phyloP scores from a whole-genome alignment of 1,284 basidiomycete species.

The Cryptococcus sp. region DNA sequence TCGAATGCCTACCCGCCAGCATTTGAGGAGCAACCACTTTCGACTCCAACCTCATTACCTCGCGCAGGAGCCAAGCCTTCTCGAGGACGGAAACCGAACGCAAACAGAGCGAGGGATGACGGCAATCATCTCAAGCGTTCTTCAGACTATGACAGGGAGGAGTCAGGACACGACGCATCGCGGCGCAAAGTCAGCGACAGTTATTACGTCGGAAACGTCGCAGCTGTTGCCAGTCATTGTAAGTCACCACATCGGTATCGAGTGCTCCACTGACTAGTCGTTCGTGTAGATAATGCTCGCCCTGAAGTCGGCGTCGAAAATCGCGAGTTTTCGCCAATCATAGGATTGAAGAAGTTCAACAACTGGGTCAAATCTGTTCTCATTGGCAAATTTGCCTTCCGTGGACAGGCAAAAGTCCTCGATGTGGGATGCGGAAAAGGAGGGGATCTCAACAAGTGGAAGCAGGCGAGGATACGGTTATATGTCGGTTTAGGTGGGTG shows the following conservation, averaged over 20 bases:
- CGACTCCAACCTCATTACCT: neutral
- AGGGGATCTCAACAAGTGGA: conserved; percentile 95
- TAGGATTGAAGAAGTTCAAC: conserved; percentile 95
- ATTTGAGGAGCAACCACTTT: conserved; percentile 8
- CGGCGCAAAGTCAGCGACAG: conserved; percentile 24
- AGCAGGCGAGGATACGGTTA: conserved; percentile 76
- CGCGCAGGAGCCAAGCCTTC: conserved; percentile 2
- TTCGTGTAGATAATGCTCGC: conserved; percentile 75
- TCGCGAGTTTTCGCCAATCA: conserved; percentile 89
- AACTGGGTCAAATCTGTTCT: conserved; percentile 98
- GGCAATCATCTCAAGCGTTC: conserved; percentile 20
- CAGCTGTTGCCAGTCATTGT: conserved; percentile 40
- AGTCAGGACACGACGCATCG: conserved; percentile 20
- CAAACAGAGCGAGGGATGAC: conserved; percentile 4
- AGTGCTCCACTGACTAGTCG: neutral
- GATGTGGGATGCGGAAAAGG: conserved; percentile 99
- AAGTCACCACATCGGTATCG: conserved; percentile 7
- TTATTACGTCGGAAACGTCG: conserved; percentile 37
- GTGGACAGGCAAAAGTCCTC: conserved; percentile 64
- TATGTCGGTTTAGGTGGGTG: conserved; percentile 78
- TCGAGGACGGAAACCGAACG: conserved; percentile 11
- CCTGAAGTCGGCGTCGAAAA: conserved; percentile 84
- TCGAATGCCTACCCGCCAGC: conserved; percentile 15
- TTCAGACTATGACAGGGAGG: conserved; percentile 17
- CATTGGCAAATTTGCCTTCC: conserved; percentile 70